Conservation (phyloP, 768 basidiomycete genomes). For the Hysterangium stoloniferum region DNA sequence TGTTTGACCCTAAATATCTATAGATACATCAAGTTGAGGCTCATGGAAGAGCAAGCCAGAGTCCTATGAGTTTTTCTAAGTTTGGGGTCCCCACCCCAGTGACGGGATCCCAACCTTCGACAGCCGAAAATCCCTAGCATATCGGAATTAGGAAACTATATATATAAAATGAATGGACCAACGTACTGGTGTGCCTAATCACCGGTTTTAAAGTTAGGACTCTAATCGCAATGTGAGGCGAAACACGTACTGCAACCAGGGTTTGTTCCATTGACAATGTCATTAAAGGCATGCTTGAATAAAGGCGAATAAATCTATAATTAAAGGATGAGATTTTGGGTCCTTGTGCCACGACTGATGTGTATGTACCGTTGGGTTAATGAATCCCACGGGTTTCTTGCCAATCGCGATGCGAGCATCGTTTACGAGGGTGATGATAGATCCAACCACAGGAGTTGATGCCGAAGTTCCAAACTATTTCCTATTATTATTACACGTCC, state of each 20-base stretch:
- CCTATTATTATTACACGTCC: neutral
- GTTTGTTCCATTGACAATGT: slow-evolving; percentile 34
- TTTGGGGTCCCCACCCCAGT: slow-evolving; percentile 23
- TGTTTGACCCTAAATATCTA: no score
- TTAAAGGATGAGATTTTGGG: neutral
- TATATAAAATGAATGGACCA: neutral
- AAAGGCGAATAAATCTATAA: slow-evolving; percentile 29
- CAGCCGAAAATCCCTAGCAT: slow-evolving; percentile 4
- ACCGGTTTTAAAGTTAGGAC: neutral
- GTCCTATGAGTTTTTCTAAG: slow-evolving; percentile 17
- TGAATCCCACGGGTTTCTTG: slow-evolving; percentile 34
- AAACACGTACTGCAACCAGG: slow-evolving; percentile 29
- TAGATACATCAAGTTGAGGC: neutral
- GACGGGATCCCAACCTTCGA: slow-evolving; percentile 7
- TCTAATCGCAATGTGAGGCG: neutral
- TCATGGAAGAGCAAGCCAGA: slow-evolving; percentile 23
- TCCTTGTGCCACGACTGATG: neutral
- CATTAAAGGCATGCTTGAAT: slow-evolving; percentile 32
- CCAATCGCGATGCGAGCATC: slow-evolving; percentile 30
- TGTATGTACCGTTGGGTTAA: slow-evolving; percentile 34
- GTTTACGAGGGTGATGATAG: slow-evolving; percentile 33
- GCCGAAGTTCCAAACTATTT: slow-evolving; percentile 27
- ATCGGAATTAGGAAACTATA: no score
- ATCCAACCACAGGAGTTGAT: slow-evolving; percentile 27
- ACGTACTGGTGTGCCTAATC: slow-evolving; percentile 9